Evolutionary conservation across 495 filamentous ascomycete genomes (phyloP).

Genomic region (Daldinia grandis): DNA sequence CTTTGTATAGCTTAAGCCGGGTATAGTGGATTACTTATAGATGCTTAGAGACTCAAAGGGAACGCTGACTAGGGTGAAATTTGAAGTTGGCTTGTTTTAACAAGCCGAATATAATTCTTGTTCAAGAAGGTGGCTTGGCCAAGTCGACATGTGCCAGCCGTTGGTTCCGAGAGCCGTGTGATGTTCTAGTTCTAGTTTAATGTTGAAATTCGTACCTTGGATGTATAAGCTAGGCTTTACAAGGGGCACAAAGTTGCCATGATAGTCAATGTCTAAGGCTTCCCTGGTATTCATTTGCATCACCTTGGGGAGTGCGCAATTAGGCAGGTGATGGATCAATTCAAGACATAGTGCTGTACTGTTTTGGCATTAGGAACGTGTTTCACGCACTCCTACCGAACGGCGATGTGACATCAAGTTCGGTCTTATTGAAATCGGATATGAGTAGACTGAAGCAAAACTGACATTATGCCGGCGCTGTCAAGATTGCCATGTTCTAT

Average conservation of each 20-base stretch:
- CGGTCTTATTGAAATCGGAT: background rate
- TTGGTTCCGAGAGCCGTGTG: constrained; percentile 19
- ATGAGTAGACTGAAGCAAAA: background rate
- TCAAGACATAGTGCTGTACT: background rate
- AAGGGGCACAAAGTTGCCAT: background rate
- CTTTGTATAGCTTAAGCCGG: constrained; percentile 7
- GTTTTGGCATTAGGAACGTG: background rate
- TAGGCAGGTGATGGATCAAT: constrained; percentile 22
- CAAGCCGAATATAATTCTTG: constrained; percentile 3
- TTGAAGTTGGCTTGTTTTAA: constrained; percentile 11
- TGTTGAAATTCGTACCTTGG: background rate
- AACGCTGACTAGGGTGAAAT: background rate
- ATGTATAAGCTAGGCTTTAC: background rate
- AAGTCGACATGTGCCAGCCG: constrained; percentile 10
- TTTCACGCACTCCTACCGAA: constrained; percentile 19
- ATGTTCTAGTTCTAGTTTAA: constrained; percentile 3
- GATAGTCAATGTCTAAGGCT: background rate
- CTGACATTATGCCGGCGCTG: background rate
- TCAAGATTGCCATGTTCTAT: background rate
- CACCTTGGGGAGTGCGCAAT: background rate
- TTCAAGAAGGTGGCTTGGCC: constrained; percentile 25
- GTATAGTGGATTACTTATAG: constrained; percentile 1
- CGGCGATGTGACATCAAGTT: constrained; percentile 12
- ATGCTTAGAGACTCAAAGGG: background rate
- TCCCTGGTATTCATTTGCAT: background rate